Evolutionary conservation across 805 yeast species (phyloP), one percentile per base, ranked within the genome.

Genomic region (Metschnikowia reukaufii): DNA sequence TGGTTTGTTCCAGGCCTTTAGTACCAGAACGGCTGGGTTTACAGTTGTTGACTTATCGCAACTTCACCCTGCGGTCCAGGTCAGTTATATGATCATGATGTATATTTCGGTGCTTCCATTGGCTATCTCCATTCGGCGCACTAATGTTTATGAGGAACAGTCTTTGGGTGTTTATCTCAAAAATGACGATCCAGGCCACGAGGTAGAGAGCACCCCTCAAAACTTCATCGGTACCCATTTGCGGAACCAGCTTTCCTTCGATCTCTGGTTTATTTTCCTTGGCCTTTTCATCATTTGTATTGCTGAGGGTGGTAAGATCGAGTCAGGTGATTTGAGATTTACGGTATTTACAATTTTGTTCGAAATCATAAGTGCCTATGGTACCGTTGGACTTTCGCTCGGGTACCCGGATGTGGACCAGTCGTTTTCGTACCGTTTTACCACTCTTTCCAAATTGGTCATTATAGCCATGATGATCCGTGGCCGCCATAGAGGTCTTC

Each of bases 131-230:
- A 90, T 94, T 52, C 82, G 99, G 70, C 80, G 97, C 64, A 94
- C 99, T 16, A 94, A 94, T 64, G 99, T 94, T 45, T 94, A 94
- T 68, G 99, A 94, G 64, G 99, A 94, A 60, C 98, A 90, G 62
- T 87, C 97, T 0, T 69, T 94, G 47, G 99, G 99, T n/a, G 78
- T 90, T n/a, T 91, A 88, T 61, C 60, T 69, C 13, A 61, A 61
- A 36, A 76, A 69, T n/a, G 62, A 57, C n/a, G 65, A 58, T 17
- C 56, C 56, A 12, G 61, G 56, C 2, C 59, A 55, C 4, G 73
- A 69, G 6, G 56, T 59, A 4, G 73, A 76, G 15, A 72, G 69
- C 37, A 70, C 75, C 3, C 76, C 83, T 2, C 65, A 67, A 5
- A 80, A 87, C 2, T 91, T 85, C 61, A 80, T 91, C 48, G 91